phyloP scores from a whole-genome alignment of 2,329 filamentous ascomycete genomes.

The Sporothrix protearum region DNA sequence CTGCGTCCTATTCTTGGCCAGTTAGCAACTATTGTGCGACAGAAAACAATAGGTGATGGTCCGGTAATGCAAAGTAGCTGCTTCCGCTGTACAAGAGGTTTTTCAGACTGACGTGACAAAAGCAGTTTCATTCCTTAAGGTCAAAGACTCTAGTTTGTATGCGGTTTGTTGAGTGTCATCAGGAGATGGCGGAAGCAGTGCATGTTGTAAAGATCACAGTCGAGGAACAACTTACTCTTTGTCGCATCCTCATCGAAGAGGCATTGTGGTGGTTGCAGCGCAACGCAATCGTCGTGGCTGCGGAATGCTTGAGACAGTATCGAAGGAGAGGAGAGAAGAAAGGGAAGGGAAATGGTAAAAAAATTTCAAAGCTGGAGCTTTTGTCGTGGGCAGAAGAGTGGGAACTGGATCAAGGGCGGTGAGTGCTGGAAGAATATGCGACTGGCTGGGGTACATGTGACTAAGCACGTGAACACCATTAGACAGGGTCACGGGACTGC shows the following conservation, averaged over 20 bases:
- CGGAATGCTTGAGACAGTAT: not conserved
- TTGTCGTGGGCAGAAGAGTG: conserved; percentile 20
- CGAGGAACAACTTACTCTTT: conserved; percentile 31
- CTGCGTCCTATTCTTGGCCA: not conserved
- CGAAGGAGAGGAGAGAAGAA: conserved; percentile 24
- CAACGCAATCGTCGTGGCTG: not conserved
- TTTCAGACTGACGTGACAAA: conserved; percentile 93
- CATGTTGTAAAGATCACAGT: conserved; percentile 18
- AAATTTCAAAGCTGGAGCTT: conserved; percentile 26
- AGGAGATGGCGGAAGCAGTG: conserved; percentile 42
- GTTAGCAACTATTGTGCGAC: conserved; percentile 16
- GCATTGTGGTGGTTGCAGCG: not conserved
- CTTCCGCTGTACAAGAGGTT: conserved; percentile 22
- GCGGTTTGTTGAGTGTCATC: conserved; percentile 81
- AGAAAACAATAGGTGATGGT: not conserved
- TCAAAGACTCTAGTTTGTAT: conserved; percentile 99
- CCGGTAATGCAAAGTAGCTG: not conserved
- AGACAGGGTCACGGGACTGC: conserved; percentile 34
- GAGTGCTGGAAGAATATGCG: conserved; percentile 25
- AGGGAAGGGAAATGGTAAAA: conserved; percentile 18
- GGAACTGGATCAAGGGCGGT: conserved; percentile 26
- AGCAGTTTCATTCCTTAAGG: conserved; percentile 75
- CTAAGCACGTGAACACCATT: not conserved
- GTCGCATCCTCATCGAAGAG: not conserved
- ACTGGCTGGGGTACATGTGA: not conserved